Conservation (phyloP, 1,284 basidiomycete genomes). For the Fomes fomentarius region DNA sequence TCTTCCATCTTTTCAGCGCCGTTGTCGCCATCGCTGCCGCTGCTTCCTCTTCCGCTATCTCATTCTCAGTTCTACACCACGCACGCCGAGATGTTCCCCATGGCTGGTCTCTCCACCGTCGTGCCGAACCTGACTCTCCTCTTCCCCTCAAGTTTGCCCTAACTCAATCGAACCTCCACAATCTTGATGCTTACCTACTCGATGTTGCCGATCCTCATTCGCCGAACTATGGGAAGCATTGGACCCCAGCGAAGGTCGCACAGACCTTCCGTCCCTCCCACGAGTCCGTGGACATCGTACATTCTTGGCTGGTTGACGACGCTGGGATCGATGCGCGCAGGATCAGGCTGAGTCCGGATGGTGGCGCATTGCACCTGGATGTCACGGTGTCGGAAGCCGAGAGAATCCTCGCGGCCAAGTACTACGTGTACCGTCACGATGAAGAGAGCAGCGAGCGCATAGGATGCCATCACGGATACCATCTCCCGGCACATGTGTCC, state of each 20-base stretch:
- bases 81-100: slow-evolving; percentile 33
- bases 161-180: slow-evolving; percentile 44
- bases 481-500: slow-evolving; percentile 47
- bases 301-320: slow-evolving; percentile 40
- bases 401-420: slow-evolving; percentile 45
- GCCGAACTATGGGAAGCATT: slow-evolving; percentile 45
- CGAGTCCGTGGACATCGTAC: slow-evolving; percentile 44
- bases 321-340: slow-evolving; percentile 33
- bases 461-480: slow-evolving; percentile 45
- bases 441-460: slow-evolving; percentile 34
- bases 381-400: slow-evolving; percentile 49
- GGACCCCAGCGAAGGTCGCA: slow-evolving; percentile 39
- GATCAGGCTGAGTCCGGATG: slow-evolving; percentile 28
- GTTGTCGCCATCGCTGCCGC: not conserved
- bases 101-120: slow-evolving; percentile 31
- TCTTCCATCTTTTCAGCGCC: not conserved
- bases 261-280: slow-evolving; percentile 46
- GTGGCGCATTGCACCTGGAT: slow-evolving; percentile 46
- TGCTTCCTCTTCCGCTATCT: slow-evolving; percentile 11
- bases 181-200: slow-evolving; percentile 42
- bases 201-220: slow-evolving; percentile 49
- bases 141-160: slow-evolving; percentile 48
- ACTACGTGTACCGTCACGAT: slow-evolving; percentile 46
- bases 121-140: slow-evolving; percentile 24
- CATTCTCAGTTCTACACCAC: too few relatives aligned